Conservation (phyloP, 1,284 basidiomycete genomes). For the Schizophyllum amplum region DNA sequence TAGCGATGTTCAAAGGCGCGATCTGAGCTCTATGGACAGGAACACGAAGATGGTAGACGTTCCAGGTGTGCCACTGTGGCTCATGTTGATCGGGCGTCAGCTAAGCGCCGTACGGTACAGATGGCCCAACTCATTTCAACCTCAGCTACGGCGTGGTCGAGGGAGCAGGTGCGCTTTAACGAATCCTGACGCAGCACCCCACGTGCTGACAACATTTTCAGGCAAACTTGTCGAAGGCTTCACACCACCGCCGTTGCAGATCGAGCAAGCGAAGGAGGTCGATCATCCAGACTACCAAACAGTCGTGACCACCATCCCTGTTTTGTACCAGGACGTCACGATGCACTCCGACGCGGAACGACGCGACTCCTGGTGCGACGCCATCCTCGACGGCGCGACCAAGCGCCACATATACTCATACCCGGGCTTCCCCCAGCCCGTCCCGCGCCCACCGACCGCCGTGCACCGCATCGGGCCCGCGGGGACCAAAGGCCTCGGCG, state of each 20-base stretch:
- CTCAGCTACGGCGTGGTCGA: neutral
- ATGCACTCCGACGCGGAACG: neutral
- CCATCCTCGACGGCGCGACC: neutral
- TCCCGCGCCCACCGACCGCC: constrained; percentile 3
- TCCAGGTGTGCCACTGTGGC: too few species aligned
- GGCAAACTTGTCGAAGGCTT: too few species aligned
- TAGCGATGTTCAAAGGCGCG: too few species aligned
- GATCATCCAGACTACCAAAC: neutral
- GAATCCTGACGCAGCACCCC: too few species aligned
- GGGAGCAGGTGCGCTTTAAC: neutral
- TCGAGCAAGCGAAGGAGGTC: neutral
- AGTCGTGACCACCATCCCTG: neutral
- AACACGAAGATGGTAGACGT: too few species aligned
- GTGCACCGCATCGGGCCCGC: constrained; percentile 2
- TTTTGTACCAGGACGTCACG: neutral
- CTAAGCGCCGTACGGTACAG: neutral
- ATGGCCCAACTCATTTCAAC: neutral
- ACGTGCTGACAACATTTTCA: too few species aligned
- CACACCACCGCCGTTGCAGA: neutral
- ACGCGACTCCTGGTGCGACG: neutral
- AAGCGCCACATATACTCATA: constrained; percentile 5
- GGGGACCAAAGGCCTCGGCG: constrained; percentile 13
- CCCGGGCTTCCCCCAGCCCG: constrained; percentile 12
- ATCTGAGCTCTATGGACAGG: too few species aligned
- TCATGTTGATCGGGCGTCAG: neutral